Conservation (phyloP, 176 grass and related monocot species). For the Metroxylon sagu region DNA sequence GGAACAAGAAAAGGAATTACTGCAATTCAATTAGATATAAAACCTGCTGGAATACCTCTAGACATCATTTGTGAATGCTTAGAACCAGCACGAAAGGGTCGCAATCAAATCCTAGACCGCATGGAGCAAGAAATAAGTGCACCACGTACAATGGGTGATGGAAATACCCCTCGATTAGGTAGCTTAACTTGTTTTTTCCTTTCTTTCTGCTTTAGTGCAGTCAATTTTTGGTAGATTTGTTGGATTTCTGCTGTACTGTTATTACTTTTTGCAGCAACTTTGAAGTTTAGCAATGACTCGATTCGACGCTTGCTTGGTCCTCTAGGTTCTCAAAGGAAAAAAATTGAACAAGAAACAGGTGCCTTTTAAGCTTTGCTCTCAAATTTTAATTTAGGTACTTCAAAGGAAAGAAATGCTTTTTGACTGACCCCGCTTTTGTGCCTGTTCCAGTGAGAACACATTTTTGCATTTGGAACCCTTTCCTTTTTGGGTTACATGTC, state of each 20-base stretch:
- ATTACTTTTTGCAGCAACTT: conserved; percentile 48
- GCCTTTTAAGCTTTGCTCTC: conserved; percentile 5
- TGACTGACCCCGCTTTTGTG: too few relatives aligned
- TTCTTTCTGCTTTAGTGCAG: not conserved
- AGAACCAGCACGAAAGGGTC: conserved; percentile 68
- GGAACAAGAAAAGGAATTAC: conserved; percentile 94
- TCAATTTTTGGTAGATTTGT: conserved; percentile 1
- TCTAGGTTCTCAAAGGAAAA: conserved; percentile 66
- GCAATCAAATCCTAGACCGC: conserved; percentile 75
- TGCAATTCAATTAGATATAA: conserved; percentile 97
- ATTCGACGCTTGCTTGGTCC: conserved; percentile 35
- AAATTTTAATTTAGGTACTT: too few relatives aligned
- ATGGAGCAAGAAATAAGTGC: conserved; percentile 94
- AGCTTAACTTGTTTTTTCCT: conserved; percentile 8
- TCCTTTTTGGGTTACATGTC: too few relatives aligned
- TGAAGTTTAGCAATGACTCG: conserved; percentile 62
- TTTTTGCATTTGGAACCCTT: too few relatives aligned
- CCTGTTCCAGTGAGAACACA: too few relatives aligned
- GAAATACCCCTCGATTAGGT: conserved; percentile 81
- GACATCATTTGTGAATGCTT: conserved; percentile 93
- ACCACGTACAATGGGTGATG: conserved; percentile 58
- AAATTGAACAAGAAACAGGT: conserved; percentile 92
- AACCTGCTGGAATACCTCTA: conserved; percentile 96
- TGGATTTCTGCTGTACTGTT: conserved; percentile 10
- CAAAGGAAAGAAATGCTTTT: too few relatives aligned